Conservation (phyloP, 2,329 filamentous ascomycete genomes). For the Colletotrichum caudatum region DNA sequence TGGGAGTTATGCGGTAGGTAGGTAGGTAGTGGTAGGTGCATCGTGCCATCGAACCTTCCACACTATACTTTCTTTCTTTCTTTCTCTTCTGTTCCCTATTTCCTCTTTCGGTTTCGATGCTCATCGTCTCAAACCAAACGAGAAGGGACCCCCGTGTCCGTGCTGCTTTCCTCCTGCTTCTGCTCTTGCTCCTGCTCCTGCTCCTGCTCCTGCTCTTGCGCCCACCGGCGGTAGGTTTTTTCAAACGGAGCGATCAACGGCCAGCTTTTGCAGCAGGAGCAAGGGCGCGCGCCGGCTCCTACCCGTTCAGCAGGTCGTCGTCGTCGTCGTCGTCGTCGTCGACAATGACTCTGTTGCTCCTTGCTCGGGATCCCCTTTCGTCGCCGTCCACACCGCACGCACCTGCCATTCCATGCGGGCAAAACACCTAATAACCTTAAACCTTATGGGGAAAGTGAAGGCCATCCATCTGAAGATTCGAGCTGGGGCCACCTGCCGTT, state of each 20-base stretch:
- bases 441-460: background rate
- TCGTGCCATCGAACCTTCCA: background rate
- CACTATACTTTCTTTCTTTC: background rate
- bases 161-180: too few relatives aligned
- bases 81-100: background rate
- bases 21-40: background rate
- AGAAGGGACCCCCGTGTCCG: background rate
- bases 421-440: constrained; percentile 39
- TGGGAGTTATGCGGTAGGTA: background rate
- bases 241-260: constrained; percentile 20
- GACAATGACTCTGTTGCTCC: constrained; percentile 6
- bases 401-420: constrained; percentile 32
- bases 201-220: background rate
- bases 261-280: constrained; percentile 22
- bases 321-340: too few relatives aligned
- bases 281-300: constrained; percentile 3
- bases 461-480: constrained; percentile 1
- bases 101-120: background rate
- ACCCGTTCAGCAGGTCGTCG: constrained; percentile 1
- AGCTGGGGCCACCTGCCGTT: constrained; percentile 13
- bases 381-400: background rate
- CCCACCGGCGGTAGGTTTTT: background rate
- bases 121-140: background rate
- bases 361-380: background rate
- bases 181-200: too few relatives aligned